These are phyloP conservation scores for Xylariaceae sp. DNA, from an alignment of 2,329 filamentous ascomycete species.

Conservation along the genomic window DNA sequence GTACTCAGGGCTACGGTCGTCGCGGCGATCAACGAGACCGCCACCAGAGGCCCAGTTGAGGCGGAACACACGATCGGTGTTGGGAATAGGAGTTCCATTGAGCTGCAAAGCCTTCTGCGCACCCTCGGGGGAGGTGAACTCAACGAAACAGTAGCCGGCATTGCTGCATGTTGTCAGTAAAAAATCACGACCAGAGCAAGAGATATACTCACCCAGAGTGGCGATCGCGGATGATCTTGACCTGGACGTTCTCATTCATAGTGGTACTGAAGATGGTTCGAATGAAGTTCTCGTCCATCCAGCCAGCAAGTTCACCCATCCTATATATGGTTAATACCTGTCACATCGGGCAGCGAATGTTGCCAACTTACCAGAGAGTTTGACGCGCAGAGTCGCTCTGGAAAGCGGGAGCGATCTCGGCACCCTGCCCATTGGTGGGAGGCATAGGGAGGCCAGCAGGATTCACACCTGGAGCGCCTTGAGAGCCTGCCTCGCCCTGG, in stretches of 20 bases:
- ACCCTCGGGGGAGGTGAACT: constrained; percentile 76
- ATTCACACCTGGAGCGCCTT: constrained; percentile 30
- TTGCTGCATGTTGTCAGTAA: constrained; percentile 54
- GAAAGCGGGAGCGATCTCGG: constrained; percentile 31
- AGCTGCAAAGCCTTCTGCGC: constrained; percentile 86
- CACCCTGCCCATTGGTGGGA: constrained; percentile 33
- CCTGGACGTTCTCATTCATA: constrained; percentile 90
- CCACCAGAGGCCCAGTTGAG: constrained; percentile 98
- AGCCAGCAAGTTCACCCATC: constrained; percentile 99
- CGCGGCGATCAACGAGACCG: constrained; percentile 87
- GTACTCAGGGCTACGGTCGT: constrained; percentile 93
- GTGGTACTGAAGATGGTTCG: constrained; percentile 85
- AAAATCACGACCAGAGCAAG: background rate
- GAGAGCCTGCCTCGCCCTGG: constrained; percentile 34
- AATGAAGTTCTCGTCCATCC: constrained; percentile 99
- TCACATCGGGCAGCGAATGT: background rate
- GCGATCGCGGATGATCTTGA: constrained; percentile 99
- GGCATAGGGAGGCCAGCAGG: constrained; percentile 28
- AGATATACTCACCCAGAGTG: constrained; percentile 71
- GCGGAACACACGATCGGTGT: constrained; percentile 94
- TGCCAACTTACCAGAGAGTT: constrained; percentile 48
- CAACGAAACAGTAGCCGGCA: constrained; percentile 97
- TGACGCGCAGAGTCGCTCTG: constrained; percentile 45
- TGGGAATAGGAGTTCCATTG: constrained; percentile 85
- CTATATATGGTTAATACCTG: constrained; percentile 40